Conservation (phyloP, 768 basidiomycete species). For the Russula griseocarnosa region DNA sequence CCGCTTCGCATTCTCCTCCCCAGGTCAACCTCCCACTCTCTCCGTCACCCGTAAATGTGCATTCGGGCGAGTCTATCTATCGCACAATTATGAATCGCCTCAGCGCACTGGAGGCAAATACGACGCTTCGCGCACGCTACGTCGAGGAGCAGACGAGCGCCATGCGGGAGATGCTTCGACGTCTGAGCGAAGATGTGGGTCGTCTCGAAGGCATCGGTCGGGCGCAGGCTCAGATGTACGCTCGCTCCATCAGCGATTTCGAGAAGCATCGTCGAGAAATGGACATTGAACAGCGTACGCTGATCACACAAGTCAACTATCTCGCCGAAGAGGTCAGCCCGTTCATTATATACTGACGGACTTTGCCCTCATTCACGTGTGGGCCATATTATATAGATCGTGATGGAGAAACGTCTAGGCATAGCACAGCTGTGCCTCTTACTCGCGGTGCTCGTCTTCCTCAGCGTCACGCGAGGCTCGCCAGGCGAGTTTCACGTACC, state of each 20-base stretch:
- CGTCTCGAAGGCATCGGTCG: conserved; percentile 69
- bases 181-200: conserved; percentile 75
- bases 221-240: conserved; percentile 63
- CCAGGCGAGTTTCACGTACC: conserved; percentile 32
- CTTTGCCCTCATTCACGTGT: not conserved
- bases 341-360: not conserved
- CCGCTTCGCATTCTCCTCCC: conserved; percentile 7
- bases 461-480: conserved; percentile 79
- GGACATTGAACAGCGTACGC: conserved; percentile 65
- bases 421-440: conserved; percentile 84
- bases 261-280: conserved; percentile 61
- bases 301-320: conserved; percentile 66
- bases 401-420: conserved; percentile 84
- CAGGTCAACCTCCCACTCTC: conserved; percentile 15
- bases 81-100: conserved; percentile 94
- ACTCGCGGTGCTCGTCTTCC: conserved; percentile 78
- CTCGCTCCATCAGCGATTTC: conserved; percentile 61
- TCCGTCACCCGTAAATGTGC: conserved; percentile 29
- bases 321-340: conserved; percentile 71
- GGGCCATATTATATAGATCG: conserved; percentile 46
- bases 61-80: conserved; percentile 80
- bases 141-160: conserved; percentile 84
- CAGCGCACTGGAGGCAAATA: conserved; percentile 77
- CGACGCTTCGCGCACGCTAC: conserved; percentile 78
- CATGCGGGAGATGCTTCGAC: conserved; percentile 67